Percentiles rank a stretch among this genome's conserved stretches.
phyloP scores from a whole-genome alignment of 805 yeast genomes.

The Kluyveromyces siamensis region DNA sequence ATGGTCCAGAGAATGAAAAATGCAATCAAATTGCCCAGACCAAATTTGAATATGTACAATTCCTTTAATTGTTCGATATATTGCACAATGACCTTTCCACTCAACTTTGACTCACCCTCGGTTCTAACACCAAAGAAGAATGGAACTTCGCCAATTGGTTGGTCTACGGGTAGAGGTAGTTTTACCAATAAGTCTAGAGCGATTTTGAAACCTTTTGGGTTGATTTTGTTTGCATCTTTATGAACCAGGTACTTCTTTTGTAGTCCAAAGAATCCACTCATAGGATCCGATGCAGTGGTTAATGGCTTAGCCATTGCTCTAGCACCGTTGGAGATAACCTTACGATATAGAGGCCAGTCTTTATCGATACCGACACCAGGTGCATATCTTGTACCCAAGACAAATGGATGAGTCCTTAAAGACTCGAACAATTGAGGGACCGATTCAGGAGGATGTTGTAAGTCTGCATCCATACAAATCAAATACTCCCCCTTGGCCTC shows the following conservation, averaged over 20 bases:
- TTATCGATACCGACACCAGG: constrained; percentile 46
- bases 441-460: constrained; percentile 45
- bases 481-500: constrained; percentile 40
- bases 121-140: constrained; percentile 46
- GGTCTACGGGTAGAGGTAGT: constrained; percentile 29
- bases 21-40: constrained; percentile 30
- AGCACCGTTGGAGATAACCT: constrained; percentile 41
- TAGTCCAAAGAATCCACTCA: constrained; percentile 45
- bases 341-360: constrained; percentile 44
- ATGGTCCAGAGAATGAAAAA: constrained; percentile 26
- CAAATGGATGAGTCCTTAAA: constrained; percentile 35
- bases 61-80: constrained; percentile 39
- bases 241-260: constrained; percentile 35
- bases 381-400: constrained; percentile 44
- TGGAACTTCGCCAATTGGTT: constrained; percentile 38
- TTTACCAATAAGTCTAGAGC: constrained; percentile 42
- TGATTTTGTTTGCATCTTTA: constrained; percentile 29
- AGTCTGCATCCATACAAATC: constrained; percentile 46
- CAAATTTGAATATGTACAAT: constrained; percentile 38
- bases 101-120: constrained; percentile 43
- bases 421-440: constrained; percentile 37
- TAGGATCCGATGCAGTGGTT: constrained; percentile 44
- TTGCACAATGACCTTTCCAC: constrained; percentile 41
- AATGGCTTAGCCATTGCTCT: constrained; percentile 41
- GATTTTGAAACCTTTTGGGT: constrained; percentile 40